Evolutionary conservation across 208 protist species (phyloP).

Genomic region (Acanthamoeba culbertsoni): DNA sequence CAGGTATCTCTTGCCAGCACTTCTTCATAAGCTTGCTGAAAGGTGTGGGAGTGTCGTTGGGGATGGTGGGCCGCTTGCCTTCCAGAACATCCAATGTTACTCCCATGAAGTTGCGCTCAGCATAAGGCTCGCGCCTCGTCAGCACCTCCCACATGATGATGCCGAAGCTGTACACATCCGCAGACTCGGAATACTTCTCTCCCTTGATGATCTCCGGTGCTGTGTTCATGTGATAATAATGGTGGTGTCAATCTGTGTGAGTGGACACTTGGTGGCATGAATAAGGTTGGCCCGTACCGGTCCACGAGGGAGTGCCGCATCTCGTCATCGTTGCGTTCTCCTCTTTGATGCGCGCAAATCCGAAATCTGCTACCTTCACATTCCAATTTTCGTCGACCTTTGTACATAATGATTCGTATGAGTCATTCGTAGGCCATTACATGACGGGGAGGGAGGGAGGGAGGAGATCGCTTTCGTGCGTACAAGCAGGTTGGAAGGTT

Average conservation of each 20-base stretch:
- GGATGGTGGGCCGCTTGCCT: neutral
- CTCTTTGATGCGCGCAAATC: slow-evolving; percentile 46
- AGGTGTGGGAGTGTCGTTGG: neutral
- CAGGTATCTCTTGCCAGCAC: neutral
- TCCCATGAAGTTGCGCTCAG: slow-evolving; percentile 36
- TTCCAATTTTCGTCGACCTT: slow-evolving; percentile 41
- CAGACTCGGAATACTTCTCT: neutral
- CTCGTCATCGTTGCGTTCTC: slow-evolving; percentile 48
- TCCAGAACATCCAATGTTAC: slow-evolving; percentile 6
- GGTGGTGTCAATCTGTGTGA: neutral
- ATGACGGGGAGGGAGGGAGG: too few relatives aligned
- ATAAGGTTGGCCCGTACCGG: neutral
- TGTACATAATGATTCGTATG: too few relatives aligned
- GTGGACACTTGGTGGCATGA: neutral
- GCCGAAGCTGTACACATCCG: neutral
- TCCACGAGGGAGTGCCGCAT: slow-evolving; percentile 33
- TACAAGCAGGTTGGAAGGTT: slow-evolving; percentile 10
- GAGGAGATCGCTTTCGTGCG: too few relatives aligned
- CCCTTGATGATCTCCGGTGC: neutral
- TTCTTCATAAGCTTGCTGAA: neutral
- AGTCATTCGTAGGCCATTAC: too few relatives aligned
- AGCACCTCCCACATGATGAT: slow-evolving; percentile 42
- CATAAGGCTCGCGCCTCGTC: neutral
- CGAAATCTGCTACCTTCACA: slow-evolving; percentile 17
- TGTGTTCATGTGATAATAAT: neutral